phyloP scores from a whole-genome alignment of 371 early-diverging fungal species.

The Lichtheimia ramosa region DNA sequence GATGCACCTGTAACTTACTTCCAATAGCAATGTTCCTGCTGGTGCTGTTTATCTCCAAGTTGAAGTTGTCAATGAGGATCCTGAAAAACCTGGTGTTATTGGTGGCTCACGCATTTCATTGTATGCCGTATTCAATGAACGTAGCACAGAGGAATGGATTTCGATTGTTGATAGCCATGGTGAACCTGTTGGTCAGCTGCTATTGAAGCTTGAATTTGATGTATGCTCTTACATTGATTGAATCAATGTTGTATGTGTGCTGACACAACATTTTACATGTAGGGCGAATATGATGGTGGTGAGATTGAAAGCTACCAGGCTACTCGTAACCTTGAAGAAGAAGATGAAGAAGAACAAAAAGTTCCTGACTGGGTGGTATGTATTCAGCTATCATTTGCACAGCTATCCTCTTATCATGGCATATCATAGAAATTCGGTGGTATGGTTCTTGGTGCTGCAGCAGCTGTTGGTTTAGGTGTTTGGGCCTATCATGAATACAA shows the following conservation, averaged over 20 bases:
- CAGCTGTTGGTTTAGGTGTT: conserved; percentile 35
- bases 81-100: conserved; percentile 29
- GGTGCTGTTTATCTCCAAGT: conserved; percentile 17
- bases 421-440: conserved; percentile 42
- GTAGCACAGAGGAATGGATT: conserved; percentile 34
- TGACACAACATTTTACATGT: not conserved
- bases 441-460: conserved; percentile 41
- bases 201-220: conserved; percentile 17
- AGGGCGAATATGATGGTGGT: conserved; percentile 1
- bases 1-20: not conserved
- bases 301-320: not conserved
- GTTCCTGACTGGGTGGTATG: conserved; percentile 45
- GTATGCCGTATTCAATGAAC: conserved; percentile 16
- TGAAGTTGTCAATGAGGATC: conserved; percentile 40
- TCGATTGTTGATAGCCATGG: conserved; percentile 18
- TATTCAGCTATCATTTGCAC: not conserved
- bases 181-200: conserved; percentile 23
- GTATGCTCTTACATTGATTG: conserved; percentile 6
- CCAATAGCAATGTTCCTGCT: conserved; percentile 25
- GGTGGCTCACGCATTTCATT: conserved; percentile 29
- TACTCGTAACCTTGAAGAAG: conserved; percentile 1
- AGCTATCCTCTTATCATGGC: not conserved
- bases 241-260: not conserved
- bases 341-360: conserved; percentile 17
- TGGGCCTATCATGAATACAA: conserved; percentile 30